Conservation (phyloP, 139 green algal species). For the Desmodesmus armatus region DNA sequence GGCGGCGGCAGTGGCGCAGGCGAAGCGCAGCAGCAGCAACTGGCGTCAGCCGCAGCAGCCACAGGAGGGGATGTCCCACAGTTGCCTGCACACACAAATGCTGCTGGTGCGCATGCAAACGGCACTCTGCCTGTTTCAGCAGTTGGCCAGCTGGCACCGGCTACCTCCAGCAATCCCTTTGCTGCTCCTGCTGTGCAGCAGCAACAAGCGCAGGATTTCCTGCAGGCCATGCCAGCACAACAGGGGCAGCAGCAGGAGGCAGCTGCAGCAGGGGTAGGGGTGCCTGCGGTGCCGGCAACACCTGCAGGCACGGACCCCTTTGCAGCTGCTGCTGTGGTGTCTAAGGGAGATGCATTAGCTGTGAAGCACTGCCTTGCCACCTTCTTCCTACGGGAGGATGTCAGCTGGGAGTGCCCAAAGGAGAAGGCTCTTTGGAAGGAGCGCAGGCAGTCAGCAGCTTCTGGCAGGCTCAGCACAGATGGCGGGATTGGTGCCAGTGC, state of each 20-base stretch:
- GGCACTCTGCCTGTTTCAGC: background rate
- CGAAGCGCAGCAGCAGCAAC: background rate
- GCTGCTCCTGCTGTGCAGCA: background rate
- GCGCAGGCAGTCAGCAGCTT: background rate
- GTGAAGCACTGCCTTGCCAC: conserved; percentile 48
- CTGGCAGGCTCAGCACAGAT: background rate
- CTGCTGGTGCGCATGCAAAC: background rate
- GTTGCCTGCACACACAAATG: background rate
- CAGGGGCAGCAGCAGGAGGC: background rate
- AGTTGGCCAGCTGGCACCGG: background rate
- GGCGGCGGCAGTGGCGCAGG: background rate
- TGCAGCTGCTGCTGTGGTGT: conserved; percentile 27
- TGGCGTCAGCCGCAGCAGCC: background rate
- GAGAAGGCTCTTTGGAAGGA: conserved; percentile 49
- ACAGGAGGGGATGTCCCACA: background rate
- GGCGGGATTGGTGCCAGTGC: background rate
- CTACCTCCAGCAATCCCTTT: background rate
- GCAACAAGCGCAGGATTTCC: background rate
- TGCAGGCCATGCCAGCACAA: too few species aligned
- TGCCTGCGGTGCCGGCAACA: background rate
- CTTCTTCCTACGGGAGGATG: conserved; percentile 65
- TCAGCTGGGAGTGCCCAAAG: conserved; percentile 64
- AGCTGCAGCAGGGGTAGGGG: background rate
- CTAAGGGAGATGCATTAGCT: background rate
- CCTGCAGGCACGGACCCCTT: background rate